phyloP scores from a whole-genome alignment of 805 yeast genomes.

The Phaffomyces opuntiae region DNA sequence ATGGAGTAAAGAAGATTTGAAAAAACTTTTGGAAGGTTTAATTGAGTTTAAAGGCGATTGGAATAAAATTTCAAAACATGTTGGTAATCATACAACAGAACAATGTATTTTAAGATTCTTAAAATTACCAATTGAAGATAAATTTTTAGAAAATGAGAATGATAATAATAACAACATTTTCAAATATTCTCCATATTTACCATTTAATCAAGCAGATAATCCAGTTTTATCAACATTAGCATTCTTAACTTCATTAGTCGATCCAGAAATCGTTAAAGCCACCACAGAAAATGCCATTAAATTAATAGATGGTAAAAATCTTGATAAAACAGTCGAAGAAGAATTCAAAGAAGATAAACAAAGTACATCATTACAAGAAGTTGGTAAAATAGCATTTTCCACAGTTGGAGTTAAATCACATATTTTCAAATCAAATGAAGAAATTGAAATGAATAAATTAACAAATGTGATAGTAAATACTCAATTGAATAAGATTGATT shows the following conservation, averaged over 20 bases:
- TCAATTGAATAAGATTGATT: conserved; percentile 55
- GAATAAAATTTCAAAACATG: conserved; percentile 63
- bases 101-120: conserved; percentile 77
- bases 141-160: conserved; percentile 31
- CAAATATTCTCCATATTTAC: conserved; percentile 76
- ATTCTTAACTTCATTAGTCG: conserved; percentile 78
- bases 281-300: conserved; percentile 61
- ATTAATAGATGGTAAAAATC: conserved; percentile 20
- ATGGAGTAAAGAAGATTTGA: conserved; percentile 67
- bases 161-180: conserved; percentile 69
- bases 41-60: conserved; percentile 66
- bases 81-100: conserved; percentile 65
- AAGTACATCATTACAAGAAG: conserved; percentile 38
- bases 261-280: conserved; percentile 77
- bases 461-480: conserved; percentile 52
- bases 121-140: conserved; percentile 76
- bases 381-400: conserved; percentile 66
- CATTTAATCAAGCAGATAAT: conserved; percentile 80
- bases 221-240: conserved; percentile 93
- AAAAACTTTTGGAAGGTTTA: conserved; percentile 54
- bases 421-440: conserved; percentile 73
- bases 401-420: conserved; percentile 73
- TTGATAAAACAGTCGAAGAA: conserved; percentile 13
- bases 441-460: conserved; percentile 62
- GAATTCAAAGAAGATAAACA: conserved; percentile 16